Conservation (phyloP, 192 early-diverging fungal species). For the Backusella circina region DNA sequence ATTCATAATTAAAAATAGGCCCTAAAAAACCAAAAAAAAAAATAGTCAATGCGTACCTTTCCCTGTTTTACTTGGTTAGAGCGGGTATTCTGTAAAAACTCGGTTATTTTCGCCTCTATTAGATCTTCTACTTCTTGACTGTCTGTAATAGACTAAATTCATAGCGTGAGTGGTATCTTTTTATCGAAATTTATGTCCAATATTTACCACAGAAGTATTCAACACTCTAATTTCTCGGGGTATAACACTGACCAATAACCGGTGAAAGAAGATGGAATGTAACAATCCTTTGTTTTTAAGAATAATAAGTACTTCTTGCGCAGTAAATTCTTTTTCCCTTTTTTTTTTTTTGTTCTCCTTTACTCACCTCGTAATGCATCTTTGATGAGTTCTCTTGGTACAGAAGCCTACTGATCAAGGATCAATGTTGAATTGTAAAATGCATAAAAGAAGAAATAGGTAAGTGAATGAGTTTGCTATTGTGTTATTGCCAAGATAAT, state of each 20-base stretch:
- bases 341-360: background rate
- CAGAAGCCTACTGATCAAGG: constrained; percentile 15
- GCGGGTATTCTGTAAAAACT: constrained; percentile 40
- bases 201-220: constrained; percentile 48
- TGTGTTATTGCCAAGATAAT: background rate
- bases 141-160: constrained; percentile 47
- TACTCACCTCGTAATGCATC: constrained; percentile 39
- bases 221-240: constrained; percentile 52
- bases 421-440: background rate
- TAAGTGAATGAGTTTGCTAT: background rate
- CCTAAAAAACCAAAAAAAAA: background rate
- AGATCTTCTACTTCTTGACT: constrained; percentile 46
- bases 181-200: background rate
- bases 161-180: background rate
- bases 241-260: constrained; percentile 49
- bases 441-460: background rate
- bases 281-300: constrained; percentile 40
- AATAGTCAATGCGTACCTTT: constrained; percentile 45
- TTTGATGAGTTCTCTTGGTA: constrained; percentile 27
- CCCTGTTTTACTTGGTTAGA: constrained; percentile 38
- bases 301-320: background rate
- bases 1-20: background rate
- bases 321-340: background rate
- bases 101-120: constrained; percentile 46
- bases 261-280: constrained; percentile 61